Percentiles rank a stretch among this genome's conserved stretches.
phyloP scores from a whole-genome alignment of 768 basidiomycete species.

The Thelephora aurantiotincta region DNA sequence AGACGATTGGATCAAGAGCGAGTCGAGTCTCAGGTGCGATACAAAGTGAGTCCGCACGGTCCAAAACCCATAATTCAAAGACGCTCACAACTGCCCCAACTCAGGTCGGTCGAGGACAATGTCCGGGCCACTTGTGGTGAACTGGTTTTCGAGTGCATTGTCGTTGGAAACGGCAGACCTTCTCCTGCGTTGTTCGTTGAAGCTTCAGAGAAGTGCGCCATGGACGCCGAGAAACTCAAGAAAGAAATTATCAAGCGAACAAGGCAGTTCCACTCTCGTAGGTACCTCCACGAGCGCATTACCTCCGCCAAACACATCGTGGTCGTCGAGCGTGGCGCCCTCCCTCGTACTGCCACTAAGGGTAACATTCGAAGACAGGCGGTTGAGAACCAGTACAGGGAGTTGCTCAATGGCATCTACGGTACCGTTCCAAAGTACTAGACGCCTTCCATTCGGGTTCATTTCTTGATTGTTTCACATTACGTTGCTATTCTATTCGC shows the following conservation, averaged over 20 bases:
- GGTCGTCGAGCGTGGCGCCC: slow-evolving; percentile 46
- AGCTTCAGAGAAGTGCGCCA: slow-evolving; percentile 27
- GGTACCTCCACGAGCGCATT: slow-evolving; percentile 73
- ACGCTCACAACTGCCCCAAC: background rate
- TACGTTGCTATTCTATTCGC: too few species aligned
- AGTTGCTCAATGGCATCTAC: slow-evolving; percentile 46
- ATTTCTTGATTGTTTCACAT: too few species aligned
- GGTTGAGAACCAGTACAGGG: slow-evolving; percentile 52
- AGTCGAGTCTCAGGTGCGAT: slow-evolving; percentile 66
- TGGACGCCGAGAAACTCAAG: slow-evolving; percentile 45
- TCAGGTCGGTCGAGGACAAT: slow-evolving; percentile 66
- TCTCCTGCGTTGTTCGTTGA: slow-evolving; percentile 70
- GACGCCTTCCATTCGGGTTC: too few species aligned
- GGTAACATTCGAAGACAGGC: slow-evolving; percentile 70
- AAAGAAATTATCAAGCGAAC: slow-evolving; percentile 62
- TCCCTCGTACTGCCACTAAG: slow-evolving; percentile 70
- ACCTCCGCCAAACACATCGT: slow-evolving; percentile 48
- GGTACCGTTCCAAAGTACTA: slow-evolving; percentile 7
- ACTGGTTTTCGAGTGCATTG: slow-evolving; percentile 60
- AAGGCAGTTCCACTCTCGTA: slow-evolving; percentile 55
- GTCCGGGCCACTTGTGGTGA: slow-evolving; percentile 47
- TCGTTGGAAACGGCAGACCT: slow-evolving; percentile 64
- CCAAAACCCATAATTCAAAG: background rate
- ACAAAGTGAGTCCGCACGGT: slow-evolving; percentile 32
- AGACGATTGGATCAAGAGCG: slow-evolving; percentile 80